Evolutionary conservation across 139 green algal species (phyloP), one percentile per base, ranked within the genome.

Genomic region (Zygnema cylindricum): DNA sequence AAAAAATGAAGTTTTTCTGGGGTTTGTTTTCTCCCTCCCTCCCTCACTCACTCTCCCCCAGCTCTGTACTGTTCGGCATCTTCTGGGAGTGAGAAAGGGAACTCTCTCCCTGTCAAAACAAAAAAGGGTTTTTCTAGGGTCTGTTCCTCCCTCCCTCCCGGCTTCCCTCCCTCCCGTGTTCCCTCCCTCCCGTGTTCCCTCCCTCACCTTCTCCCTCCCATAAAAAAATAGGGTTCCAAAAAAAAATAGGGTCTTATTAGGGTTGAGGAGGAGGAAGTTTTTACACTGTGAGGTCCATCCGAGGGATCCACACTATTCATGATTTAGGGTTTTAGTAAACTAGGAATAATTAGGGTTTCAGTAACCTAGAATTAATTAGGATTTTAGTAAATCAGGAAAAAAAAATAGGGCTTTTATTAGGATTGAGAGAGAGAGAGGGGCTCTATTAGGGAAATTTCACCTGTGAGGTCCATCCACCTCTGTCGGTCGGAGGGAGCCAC

Each of bases 401-500:
- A n/a, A n/a, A n/a, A n/a, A n/a, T n/a, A n/a, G n/a, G n/a, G n/a
- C n/a, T n/a, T n/a, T n/a, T n/a, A n/a, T n/a, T n/a, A n/a, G n/a
- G n/a, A n/a, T n/a, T 55, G 16, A 35, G 71, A 35, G 71, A 81
- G 71, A 81, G 11, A 38, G 71, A 36, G 21, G 21, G 71, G 21
- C 11, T 35, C 7, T 81, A 38, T 16, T 21, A 81, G 71, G 71
- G 21, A 11, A 38, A 38, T 21, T 2, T 43, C 25, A 83, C 86
- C 78, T 77, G 86, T 91, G 36, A 91, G 86, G 40, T 87, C 86
- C 25, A 36, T 63, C 77, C 77, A 91, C n/a, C 86, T 76, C 86
- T 84, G 42, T 1, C 32, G 2, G 1, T 91, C 78, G 1, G 36
- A 30, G 22, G 33, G 36, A n/a, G 78, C 25, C 36, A 88, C 86